Evolutionary conservation across 2,329 filamentous ascomycete genomes (phyloP).

Genomic region (Ascocoryne sarcoides): DNA sequence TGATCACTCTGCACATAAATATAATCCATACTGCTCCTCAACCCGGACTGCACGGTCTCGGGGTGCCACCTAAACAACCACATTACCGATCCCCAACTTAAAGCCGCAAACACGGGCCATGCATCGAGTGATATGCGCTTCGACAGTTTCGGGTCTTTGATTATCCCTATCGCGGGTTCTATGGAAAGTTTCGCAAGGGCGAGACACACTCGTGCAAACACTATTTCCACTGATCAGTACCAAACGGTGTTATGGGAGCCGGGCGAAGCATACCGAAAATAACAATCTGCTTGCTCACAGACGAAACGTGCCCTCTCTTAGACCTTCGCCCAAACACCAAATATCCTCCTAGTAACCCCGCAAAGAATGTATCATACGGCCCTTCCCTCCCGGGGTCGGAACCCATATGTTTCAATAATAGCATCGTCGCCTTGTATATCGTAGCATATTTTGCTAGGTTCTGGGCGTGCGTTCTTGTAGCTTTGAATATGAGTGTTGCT

Average conservation of each 20-base stretch:
- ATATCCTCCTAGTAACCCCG: slow-evolving; percentile 84
- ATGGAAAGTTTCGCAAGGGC: slow-evolving; percentile 77
- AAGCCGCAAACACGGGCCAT: slow-evolving; percentile 85
- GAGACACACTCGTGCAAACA: slow-evolving; percentile 85
- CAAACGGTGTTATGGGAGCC: neutral
- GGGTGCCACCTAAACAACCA: slow-evolving; percentile 89
- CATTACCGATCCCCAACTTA: slow-evolving; percentile 94
- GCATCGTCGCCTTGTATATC: slow-evolving; percentile 79
- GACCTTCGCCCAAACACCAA: slow-evolving; percentile 71
- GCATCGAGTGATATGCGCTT: slow-evolving; percentile 55
- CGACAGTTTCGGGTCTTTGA: slow-evolving; percentile 36
- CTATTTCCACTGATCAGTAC: slow-evolving; percentile 28
- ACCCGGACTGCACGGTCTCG: slow-evolving; percentile 79
- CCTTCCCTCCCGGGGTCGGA: slow-evolving; percentile 55
- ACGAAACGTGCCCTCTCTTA: slow-evolving; percentile 60
- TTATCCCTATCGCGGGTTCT: slow-evolving; percentile 48
- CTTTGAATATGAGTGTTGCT: slow-evolving; percentile 65
- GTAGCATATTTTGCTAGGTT: slow-evolving; percentile 89
- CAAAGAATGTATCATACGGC: slow-evolving; percentile 75
- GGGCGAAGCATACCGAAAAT: slow-evolving; percentile 51
- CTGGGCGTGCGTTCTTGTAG: slow-evolving; percentile 80
- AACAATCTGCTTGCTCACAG: slow-evolving; percentile 92
- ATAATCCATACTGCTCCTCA: slow-evolving; percentile 94
- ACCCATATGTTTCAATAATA: slow-evolving; percentile 59
- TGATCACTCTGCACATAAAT: slow-evolving; percentile 86